These are phyloP conservation scores for Dendrostoma leiphaemia DNA, from an alignment of 2,329 filamentous ascomycete species.

Conservation along the genomic window DNA sequence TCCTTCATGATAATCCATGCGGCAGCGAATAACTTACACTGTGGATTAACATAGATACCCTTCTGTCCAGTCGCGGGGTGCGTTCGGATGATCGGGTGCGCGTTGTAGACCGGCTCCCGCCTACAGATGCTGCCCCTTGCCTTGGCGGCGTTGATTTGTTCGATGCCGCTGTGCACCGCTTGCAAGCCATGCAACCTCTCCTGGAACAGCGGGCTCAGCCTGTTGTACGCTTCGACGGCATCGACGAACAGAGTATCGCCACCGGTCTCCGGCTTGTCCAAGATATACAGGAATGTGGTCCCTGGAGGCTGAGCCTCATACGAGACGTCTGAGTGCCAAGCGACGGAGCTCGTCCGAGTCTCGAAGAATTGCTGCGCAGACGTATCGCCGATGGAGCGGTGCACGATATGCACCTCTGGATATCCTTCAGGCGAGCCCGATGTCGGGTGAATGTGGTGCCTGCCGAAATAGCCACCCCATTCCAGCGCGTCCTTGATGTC, in stretches of 20 bases:
- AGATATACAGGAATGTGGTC: conserved; percentile 83
- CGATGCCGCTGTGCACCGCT: conserved; percentile 77
- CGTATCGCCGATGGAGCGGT: conserved; percentile 66
- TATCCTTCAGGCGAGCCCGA: conserved; percentile 67
- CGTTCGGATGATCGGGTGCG: conserved; percentile 77
- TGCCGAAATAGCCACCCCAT: conserved; percentile 57
- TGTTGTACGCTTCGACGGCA: conserved; percentile 75
- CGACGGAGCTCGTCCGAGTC: conserved; percentile 73
- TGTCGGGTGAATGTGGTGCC: conserved; percentile 72
- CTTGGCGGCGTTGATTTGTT: conserved; percentile 73
- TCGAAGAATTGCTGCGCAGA: conserved; percentile 58
- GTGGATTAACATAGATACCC: conserved; percentile 77
- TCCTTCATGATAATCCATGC: neutral
- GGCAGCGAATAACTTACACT: conserved; percentile 56
- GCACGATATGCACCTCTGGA: conserved; percentile 70
- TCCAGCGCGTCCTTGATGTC: conserved; percentile 64
- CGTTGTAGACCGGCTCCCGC: conserved; percentile 70
- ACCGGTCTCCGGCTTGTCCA: conserved; percentile 77
- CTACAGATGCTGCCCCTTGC: conserved; percentile 68
- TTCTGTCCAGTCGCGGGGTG: conserved; percentile 84
- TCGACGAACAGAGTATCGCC: conserved; percentile 85
- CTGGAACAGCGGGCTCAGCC: conserved; percentile 76
- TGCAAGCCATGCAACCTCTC: conserved; percentile 77
- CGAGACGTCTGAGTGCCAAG: conserved; percentile 87
- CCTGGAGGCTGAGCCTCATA: conserved; percentile 88